Evolutionary conservation across 257 asterid genomes (phyloP).

Genomic region (Cruciata laevipes): DNA sequence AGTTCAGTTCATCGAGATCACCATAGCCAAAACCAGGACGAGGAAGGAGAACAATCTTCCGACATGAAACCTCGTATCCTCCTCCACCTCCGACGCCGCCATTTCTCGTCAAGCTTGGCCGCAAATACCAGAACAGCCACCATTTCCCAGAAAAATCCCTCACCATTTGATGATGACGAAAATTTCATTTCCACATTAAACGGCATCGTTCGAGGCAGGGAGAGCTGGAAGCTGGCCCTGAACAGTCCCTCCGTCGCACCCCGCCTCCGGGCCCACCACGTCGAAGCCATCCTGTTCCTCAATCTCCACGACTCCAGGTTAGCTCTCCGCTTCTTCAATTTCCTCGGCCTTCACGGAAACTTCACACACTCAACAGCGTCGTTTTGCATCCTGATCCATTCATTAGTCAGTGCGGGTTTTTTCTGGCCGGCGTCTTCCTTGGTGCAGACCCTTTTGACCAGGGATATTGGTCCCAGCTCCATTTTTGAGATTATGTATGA

Average conservation of each 20-base stretch:
- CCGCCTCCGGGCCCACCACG: slow-evolving; percentile 45
- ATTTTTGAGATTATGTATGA: slow-evolving; percentile 46
- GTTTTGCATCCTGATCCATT: slow-evolving; percentile 72
- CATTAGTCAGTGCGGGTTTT: slow-evolving; percentile 61
- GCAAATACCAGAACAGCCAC: not conserved
- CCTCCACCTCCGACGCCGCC: slow-evolving; percentile 12
- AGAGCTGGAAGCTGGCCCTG: slow-evolving; percentile 58
- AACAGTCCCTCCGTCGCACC: slow-evolving; percentile 35
- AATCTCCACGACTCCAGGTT: slow-evolving; percentile 60
- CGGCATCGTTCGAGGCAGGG: slow-evolving; percentile 54
- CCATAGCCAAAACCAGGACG: not conserved
- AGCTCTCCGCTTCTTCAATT: slow-evolving; percentile 91
- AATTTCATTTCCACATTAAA: slow-evolving; percentile 47
- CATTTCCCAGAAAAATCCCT: not conserved
- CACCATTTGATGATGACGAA: slow-evolving; percentile 39
- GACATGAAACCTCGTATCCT: slow-evolving; percentile 21
- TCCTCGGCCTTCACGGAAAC: slow-evolving; percentile 71
- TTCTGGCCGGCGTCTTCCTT: slow-evolving; percentile 94
- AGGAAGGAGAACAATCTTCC: slow-evolving; percentile 1
- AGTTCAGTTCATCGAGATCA: not conserved
- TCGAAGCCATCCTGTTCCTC: slow-evolving; percentile 54
- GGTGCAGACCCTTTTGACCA: slow-evolving; percentile 66
- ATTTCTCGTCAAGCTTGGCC: not conserved
- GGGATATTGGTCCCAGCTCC: slow-evolving; percentile 31
- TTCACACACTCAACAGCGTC: slow-evolving; percentile 70